Evolutionary conservation across 2,329 filamentous ascomycete species (phyloP).

Genomic region (Paraphoma chrysanthemicola): DNA sequence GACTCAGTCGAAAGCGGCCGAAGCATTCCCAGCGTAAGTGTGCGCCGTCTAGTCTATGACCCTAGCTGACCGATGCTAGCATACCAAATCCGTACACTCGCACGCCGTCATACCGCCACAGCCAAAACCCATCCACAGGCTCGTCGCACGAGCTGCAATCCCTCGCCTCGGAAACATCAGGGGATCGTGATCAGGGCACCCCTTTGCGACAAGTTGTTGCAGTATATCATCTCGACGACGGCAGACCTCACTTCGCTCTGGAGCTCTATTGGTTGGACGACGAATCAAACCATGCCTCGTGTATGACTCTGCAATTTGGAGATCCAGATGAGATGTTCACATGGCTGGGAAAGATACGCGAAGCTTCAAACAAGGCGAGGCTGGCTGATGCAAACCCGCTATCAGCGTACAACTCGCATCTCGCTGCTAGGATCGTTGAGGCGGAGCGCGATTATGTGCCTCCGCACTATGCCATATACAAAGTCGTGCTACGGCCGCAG

Average conservation of each 20-base stretch:
- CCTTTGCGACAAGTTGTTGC: constrained; percentile 71
- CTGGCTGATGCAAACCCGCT: constrained; percentile 60
- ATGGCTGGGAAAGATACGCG: constrained; percentile 69
- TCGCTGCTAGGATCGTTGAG: constrained; percentile 68
- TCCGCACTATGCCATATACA: constrained; percentile 71
- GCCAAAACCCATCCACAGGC: constrained; percentile 63
- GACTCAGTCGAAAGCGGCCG: constrained; percentile 69
- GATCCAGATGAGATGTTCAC: constrained; percentile 70
- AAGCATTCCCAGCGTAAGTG: constrained; percentile 61
- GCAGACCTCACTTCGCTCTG: constrained; percentile 69
- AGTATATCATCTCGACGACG: constrained; percentile 71
- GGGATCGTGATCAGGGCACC: constrained; percentile 64
- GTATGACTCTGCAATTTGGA: constrained; percentile 69
- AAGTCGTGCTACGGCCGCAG: constrained; percentile 69
- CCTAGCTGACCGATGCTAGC: constrained; percentile 24
- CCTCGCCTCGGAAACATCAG: constrained; percentile 54
- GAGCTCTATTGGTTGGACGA: constrained; percentile 74
- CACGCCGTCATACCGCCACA: constrained; percentile 59
- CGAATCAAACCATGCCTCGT: constrained; percentile 65
- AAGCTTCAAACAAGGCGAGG: constrained; percentile 64
- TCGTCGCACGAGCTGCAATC: constrained; percentile 69
- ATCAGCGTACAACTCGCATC: constrained; percentile 66
- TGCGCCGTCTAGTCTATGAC: background rate
- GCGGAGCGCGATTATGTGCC: constrained; percentile 73
- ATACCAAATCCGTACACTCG: constrained; percentile 48